These are phyloP conservation scores for Perkinsus marinus DNA, from an alignment of 169 alveolate species.

Conservation along the genomic window DNA sequence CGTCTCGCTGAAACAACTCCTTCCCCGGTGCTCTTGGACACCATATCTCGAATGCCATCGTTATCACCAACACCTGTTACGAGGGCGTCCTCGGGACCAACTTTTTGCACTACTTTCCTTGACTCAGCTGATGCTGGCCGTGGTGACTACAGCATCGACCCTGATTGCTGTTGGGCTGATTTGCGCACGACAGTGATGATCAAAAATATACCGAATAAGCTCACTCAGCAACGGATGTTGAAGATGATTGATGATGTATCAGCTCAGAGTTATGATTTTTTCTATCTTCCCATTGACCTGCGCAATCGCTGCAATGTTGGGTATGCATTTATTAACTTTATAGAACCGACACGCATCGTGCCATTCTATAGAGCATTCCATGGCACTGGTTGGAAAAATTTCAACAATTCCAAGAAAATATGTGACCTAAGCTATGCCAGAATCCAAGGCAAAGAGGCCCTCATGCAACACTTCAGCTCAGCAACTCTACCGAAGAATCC, in stretches of 20 bases:
- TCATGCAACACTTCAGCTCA: constrained; percentile 2
- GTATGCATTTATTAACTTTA: constrained; percentile 62
- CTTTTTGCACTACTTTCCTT: not conserved
- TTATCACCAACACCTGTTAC: not conserved
- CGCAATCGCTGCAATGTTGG: constrained; percentile 60
- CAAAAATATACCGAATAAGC: constrained; percentile 55
- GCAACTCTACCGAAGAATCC: not conserved
- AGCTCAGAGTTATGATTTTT: constrained; percentile 47
- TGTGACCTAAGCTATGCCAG: constrained; percentile 20
- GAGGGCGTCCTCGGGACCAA: not conserved
- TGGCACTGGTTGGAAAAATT: constrained; percentile 57
- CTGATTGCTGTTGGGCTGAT: not conserved
- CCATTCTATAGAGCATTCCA: constrained; percentile 45
- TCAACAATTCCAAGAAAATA: constrained; percentile 45
- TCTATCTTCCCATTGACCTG: constrained; percentile 60
- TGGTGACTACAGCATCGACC: not conserved
- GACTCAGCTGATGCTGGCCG: not conserved
- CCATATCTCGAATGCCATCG: not conserved
- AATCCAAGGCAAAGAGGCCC: constrained; percentile 14
- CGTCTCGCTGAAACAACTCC: not conserved
- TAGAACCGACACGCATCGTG: constrained; percentile 37
- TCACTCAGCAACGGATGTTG: not conserved
- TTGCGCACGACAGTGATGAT: constrained; percentile 50
- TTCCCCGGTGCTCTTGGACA: not conserved
- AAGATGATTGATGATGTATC: constrained; percentile 30